Evolutionary conservation across 2,329 filamentous ascomycete genomes (phyloP), one percentile per base, ranked within the genome.

Genomic region (Colletotrichum sp.): DNA sequence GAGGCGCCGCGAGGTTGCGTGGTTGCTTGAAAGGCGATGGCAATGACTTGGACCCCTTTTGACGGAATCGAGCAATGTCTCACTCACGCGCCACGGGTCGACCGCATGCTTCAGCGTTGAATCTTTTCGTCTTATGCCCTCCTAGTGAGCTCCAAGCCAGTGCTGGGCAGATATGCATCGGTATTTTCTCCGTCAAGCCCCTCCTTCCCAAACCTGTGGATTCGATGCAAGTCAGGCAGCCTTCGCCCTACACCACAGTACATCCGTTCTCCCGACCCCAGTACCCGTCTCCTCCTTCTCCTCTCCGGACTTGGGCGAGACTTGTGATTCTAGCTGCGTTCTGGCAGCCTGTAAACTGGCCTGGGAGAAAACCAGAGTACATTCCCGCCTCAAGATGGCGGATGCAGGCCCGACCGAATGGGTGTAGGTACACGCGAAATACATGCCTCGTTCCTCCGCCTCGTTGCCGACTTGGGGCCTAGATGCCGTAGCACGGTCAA

Each of bases 361-460:
- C n/a, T 60, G 49, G 34, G 15, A 65, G 21, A 75, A 21, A n/a
- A 21, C 15, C 21, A 30, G 28, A 52, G 24, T 10, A 39, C 57
- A 57, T 68, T 76, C 39, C 34, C 30, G 49, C 49, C 15, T 57
- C 24, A 15, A 49, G 44, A 55, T 36, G 49, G 59, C n/a, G 59
- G 63, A 49, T 62, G 71, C 62, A 66, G 12, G 62, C 57, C 30
- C 62, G 62, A 39, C 24, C 36, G 73, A 71, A 75, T 63, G 66
- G 52, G 26, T 75, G 34, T 66, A 60, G 62, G 66, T 71, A 75
- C 59, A 44, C 16, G 28, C n/a, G 60, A 62, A 49, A 75, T 76
- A 74, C 66, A 68, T 76, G 39, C 64, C 24, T 59, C 44, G 21
- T 16, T 66, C 49, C 66, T 57, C 72, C 75, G 32, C 55, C 75